Conservation (phyloP, 2,329 filamentous ascomycete species). For the Aspergillus tubingensis region DNA sequence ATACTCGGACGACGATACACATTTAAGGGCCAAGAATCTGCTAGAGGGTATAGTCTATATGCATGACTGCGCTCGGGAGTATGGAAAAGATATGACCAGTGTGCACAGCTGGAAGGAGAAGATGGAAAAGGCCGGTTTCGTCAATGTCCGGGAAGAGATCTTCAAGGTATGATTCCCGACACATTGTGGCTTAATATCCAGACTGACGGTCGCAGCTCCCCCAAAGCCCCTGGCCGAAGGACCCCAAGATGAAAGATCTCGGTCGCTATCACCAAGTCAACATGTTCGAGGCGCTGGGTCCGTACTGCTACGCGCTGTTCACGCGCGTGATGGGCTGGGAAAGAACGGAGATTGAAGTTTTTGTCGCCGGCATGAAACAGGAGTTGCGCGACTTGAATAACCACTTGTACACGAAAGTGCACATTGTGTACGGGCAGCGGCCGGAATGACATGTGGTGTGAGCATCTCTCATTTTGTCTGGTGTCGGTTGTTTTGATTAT, state of each 20-base stretch:
- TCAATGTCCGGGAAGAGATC: conserved; percentile 52
- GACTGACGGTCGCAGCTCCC: conserved; percentile 44
- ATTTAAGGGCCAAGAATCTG: conserved; percentile 27
- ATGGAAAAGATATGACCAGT: conserved; percentile 37
- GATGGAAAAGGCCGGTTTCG: conserved; percentile 56
- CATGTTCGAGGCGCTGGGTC: conserved; percentile 38
- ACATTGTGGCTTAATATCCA: too few relatives aligned
- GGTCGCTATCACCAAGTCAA: conserved; percentile 45
- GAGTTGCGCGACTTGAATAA: conserved; percentile 40
- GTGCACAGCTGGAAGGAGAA: conserved; percentile 41
- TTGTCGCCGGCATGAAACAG: conserved; percentile 40
- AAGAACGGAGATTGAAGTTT: conserved; percentile 39
- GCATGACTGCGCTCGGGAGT: conserved; percentile 30
- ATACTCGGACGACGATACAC: conserved; percentile 61
- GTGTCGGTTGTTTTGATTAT: not conserved
- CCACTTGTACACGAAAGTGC: conserved; percentile 39
- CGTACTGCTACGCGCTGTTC: conserved; percentile 41
- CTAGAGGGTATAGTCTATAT: conserved; percentile 32
- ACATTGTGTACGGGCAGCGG: conserved; percentile 35
- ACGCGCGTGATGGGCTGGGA: conserved; percentile 43
- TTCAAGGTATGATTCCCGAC: conserved; percentile 38
- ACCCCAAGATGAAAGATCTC: conserved; percentile 55
- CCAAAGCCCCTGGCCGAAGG: conserved; percentile 55
- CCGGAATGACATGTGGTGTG: conserved; percentile 1
- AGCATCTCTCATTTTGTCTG: not conserved